phyloP scores from a whole-genome alignment of 306 rosid genomes.

The Prunus salicina region DNA sequence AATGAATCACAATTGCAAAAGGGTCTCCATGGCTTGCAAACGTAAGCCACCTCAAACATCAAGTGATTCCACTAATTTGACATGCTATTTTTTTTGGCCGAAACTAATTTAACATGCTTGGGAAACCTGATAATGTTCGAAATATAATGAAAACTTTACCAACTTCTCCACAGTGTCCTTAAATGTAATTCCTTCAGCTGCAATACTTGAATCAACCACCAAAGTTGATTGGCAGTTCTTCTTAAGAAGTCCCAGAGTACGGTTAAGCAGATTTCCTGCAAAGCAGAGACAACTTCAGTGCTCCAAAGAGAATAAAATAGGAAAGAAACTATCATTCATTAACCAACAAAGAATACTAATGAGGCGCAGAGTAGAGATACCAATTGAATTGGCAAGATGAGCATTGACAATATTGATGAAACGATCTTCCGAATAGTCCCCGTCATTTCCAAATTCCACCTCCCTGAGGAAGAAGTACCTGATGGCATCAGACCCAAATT shows the following conservation, averaged over 20 bases:
- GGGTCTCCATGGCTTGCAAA: background rate
- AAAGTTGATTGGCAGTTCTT: conserved; percentile 87
- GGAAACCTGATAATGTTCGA: background rate
- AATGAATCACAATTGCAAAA: background rate
- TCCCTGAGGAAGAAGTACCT: conserved; percentile 94
- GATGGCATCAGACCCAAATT: conserved; percentile 86
- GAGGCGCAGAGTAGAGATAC: conserved; percentile 36
- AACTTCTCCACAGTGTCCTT: conserved; percentile 65
- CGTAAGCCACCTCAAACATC: conserved; percentile 4
- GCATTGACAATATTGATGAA: conserved; percentile 87
- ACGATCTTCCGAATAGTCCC: conserved; percentile 95
- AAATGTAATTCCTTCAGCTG: conserved; percentile 73
- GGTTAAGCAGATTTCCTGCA: conserved; percentile 93
- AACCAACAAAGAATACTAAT: conserved; percentile 8
- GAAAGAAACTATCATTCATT: conserved; percentile 5
- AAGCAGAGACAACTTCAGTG: conserved; percentile 21
- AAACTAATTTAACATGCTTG: background rate
- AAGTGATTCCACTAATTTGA: background rate
- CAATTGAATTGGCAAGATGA: conserved; percentile 95
- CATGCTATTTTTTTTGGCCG: background rate
- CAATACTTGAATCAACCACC: conserved; percentile 62
- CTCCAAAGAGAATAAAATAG: background rate
- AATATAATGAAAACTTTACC: conserved; percentile 37
- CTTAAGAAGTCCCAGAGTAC: conserved; percentile 83
- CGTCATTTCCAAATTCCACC: conserved; percentile 91